Conservation (phyloP, 257 asterid species). For the Solanum lycopersicoides region DNA sequence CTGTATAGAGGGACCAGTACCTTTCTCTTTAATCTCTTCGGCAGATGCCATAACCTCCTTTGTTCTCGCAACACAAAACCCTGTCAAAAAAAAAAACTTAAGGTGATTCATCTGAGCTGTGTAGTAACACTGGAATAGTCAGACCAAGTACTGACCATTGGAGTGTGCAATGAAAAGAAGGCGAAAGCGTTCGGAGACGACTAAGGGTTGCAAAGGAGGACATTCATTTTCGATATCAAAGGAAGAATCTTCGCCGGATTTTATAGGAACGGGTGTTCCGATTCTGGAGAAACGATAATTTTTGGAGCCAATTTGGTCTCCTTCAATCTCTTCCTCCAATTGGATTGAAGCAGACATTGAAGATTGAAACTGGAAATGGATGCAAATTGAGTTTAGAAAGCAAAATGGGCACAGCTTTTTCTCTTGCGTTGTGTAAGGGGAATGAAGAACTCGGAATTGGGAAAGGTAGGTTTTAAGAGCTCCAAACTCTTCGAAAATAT, state of each 20-base stretch:
- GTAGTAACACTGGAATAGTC: not conserved
- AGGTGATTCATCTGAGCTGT: not conserved
- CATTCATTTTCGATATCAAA: conserved; percentile 35
- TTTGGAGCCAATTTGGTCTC: conserved; percentile 36
- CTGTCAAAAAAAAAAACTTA: conserved; percentile 20
- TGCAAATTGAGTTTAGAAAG: not conserved
- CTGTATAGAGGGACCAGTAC: conserved; percentile 34
- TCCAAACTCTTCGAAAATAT: too few species aligned
- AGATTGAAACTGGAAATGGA: not conserved
- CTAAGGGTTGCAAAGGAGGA: conserved; percentile 63
- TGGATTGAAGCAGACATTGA: conserved; percentile 8
- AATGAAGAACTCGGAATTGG: too few species aligned
- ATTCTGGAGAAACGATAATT: conserved; percentile 52
- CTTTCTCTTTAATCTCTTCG: conserved; percentile 41
- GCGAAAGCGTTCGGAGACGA: conserved; percentile 61
- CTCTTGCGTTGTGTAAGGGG: too few species aligned
- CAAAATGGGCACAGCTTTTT: too few species aligned
- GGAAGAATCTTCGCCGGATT: conserved; percentile 7
- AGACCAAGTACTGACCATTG: conserved; percentile 25
- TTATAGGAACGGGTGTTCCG: conserved; percentile 56
- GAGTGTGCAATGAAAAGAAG: conserved; percentile 73
- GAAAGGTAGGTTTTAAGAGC: too few species aligned
- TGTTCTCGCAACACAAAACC: conserved; percentile 84
- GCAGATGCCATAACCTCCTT: conserved; percentile 64
- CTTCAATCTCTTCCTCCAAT: conserved; percentile 59